phyloP scores from a whole-genome alignment of 2,329 filamentous ascomycete species.

The Fusarium tricinctum region DNA sequence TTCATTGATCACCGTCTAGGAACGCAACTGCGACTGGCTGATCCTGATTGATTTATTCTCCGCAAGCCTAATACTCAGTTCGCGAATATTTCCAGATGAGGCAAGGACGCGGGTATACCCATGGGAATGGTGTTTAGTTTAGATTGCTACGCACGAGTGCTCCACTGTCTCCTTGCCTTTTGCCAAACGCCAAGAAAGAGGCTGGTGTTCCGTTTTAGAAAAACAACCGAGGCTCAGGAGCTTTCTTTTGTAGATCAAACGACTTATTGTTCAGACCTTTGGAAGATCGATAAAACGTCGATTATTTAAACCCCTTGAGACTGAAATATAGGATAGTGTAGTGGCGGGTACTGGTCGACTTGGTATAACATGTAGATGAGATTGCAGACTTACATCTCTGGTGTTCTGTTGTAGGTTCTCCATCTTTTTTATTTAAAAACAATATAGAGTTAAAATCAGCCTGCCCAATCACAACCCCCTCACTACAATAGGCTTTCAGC shows the following conservation, averaged over 20 bases:
- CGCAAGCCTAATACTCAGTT: not conserved
- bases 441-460: not conserved
- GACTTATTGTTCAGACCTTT: too few relatives aligned
- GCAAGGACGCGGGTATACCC: not conserved
- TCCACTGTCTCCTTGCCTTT: not conserved
- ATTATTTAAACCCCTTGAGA: too few relatives aligned
- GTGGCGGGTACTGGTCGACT: too few relatives aligned
- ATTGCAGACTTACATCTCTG: too few relatives aligned
- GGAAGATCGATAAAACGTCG: too few relatives aligned
- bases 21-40: not conserved
- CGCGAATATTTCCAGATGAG: constrained; percentile 7
- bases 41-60: not conserved
- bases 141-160: not conserved
- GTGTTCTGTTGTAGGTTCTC: too few relatives aligned
- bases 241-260: too few relatives aligned
- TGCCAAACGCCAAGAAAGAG: not conserved
- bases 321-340: too few relatives aligned
- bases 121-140: not conserved
- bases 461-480: not conserved
- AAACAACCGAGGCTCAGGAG: not conserved
- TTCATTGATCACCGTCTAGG: not conserved
- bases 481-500: not conserved
- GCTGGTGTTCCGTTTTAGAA: not conserved
- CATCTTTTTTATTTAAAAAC: too few relatives aligned
- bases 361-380: too few relatives aligned